Evolutionary conservation across 345 rosid genomes (phyloP), one percentile per base, ranked within the genome.

Genomic region (Populus davidiana): DNA sequence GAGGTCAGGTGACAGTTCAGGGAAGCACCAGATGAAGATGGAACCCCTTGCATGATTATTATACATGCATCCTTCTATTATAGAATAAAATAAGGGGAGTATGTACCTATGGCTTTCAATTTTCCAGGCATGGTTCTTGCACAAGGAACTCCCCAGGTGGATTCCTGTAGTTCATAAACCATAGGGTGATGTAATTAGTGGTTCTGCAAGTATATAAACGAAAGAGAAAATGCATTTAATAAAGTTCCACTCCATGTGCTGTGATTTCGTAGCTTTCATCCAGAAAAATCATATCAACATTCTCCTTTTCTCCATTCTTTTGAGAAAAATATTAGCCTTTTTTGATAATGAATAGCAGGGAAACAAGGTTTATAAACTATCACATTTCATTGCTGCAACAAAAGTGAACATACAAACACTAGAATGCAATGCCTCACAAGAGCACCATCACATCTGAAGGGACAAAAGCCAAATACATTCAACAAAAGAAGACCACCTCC

Each of bases 1-100:
- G 50, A 9, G 41, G 12, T 31, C 5, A 50, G 47, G 38, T 23
- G 39, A 29, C n/a, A 21, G 7, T 67, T 21, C 39, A 8, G 1
- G 5, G 17, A 9, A 29, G 35, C 20, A 35, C 5, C 21, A 50
- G 12, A 27, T 23, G 49, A 69, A 49, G 54, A 66, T 39, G 44
- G 70, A 18, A 27, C 81, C 78, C 31, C 56, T 36, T 1, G 47
- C 59, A 62, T 74, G 59, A 73, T 27, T 54, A 18, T 41, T 70
- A 33, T 29, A 1, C 18, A 47, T 50, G 56, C 56, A 50, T 6
- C 56, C 56, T 50, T 50, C 1, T 17, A 50, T 18, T 18, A 50
- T 18, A 18, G n/a, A 50, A 18, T 50, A 50, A 4, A 47, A 47
- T 47, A 47, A 47, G 4, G 47, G 13, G 47, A 43, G 47, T 43